Conservation (phyloP, 2,329 filamentous ascomycete species). For the Botrytis squamosa region DNA sequence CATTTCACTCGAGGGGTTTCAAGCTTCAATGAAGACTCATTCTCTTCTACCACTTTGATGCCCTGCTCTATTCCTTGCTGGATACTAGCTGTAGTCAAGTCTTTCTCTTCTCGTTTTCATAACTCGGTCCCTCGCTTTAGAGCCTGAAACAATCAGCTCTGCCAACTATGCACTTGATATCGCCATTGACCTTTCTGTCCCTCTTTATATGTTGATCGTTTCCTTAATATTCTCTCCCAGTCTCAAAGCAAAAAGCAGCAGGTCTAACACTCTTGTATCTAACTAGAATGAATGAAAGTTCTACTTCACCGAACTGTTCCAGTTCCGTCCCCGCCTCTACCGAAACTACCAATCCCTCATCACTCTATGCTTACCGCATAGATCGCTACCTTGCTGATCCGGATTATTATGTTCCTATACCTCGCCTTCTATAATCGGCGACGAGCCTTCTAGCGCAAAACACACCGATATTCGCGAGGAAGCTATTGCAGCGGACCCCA, state of each 20-base stretch:
- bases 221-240: background rate
- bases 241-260: background rate
- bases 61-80: background rate
- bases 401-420: background rate
- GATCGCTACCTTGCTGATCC: background rate
- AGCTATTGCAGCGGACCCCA: background rate
- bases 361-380: background rate
- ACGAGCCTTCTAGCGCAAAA: background rate
- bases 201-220: background rate
- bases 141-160: background rate
- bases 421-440: background rate
- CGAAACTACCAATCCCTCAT: background rate
- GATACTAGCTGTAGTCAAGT: background rate
- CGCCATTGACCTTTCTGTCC: accelerated
- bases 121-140: background rate
- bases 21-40: background rate
- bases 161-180: background rate
- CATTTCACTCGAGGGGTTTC: accelerated
- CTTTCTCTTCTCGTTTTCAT: background rate
- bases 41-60: background rate
- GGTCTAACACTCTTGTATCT: background rate
- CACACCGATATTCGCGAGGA: background rate
- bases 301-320: background rate
- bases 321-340: too few species aligned
- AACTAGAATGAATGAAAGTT: background rate